Base-by-base conservation (phyloP, 2,329 filamentous ascomycete species). In the Aspergillus latus region DNA sequence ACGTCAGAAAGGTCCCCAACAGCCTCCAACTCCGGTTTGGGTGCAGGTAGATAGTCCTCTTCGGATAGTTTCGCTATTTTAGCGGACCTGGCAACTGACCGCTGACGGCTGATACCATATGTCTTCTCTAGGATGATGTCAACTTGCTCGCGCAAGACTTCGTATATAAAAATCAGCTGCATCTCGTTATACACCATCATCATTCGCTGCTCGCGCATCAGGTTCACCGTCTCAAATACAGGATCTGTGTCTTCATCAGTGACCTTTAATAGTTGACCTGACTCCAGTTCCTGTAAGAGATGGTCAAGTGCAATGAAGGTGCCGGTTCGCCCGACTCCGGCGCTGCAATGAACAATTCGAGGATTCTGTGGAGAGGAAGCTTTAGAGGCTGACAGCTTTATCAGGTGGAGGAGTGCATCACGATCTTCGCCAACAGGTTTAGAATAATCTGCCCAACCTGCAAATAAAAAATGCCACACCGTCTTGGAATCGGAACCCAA, bases 231-330 rank as follows among this genome's bases (percentile, higher is more conserved):
- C 15, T 88, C 82, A 62, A 86, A 89, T 40, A 99, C 82, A 2
- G 88, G 83, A 66, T 97, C 92, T 28, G 74, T 68, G 46, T 80
- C 75, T 9, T 79, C 74, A 8, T 77, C 74, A 7, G 75, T 65
- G 34, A 66, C 63, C 49, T 77, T 69, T 60, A 83, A 78, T 49
- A 96, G 75, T 21, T 86, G 81, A 49, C 92, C 93, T 5, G 86
- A 82, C 28, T 90, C 86, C 8, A 97, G 81, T 73, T 97, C 91
- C 36, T 87, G 83, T 61, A 96, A 81, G 28, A 99, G 83, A 72
- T 95, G 91, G 74, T 97, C 94, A n/a, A 99, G 82, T 1, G 91
- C 89, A 66, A 99, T 96, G 70, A 97, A 99, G 0, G 94, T 97
- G 34, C 94, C 94, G 6, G 90, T 96, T 54, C 94, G 86, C 10